A percentile compares a stretch with the other conserved stretches of the same genome.
phyloP scores from a whole-genome alignment of 495 filamentous ascomycete species.

The Podospora pseudopauciseta region DNA sequence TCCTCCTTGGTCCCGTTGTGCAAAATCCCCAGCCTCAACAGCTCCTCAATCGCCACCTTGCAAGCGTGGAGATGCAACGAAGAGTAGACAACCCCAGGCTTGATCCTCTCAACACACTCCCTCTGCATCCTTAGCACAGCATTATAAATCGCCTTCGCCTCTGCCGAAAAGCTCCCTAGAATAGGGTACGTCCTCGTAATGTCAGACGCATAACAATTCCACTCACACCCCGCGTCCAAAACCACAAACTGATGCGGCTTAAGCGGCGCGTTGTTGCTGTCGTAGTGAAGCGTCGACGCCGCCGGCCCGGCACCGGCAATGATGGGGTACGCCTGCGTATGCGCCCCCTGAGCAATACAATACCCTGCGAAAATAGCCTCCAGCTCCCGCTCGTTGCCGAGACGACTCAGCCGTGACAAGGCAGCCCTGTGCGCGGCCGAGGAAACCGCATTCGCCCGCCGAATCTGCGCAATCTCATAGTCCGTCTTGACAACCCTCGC shows the following conservation, averaged over 20 bases:
- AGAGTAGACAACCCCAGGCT: slow-evolving; percentile 62
- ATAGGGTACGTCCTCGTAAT: slow-evolving; percentile 86
- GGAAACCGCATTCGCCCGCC: slow-evolving; percentile 72
- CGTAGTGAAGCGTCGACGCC: slow-evolving; percentile 82
- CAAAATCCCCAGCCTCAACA: slow-evolving; percentile 67
- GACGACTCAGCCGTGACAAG: slow-evolving; percentile 53
- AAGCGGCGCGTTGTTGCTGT: slow-evolving; percentile 68
- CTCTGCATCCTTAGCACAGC: slow-evolving; percentile 81
- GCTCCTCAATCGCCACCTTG: slow-evolving; percentile 63
- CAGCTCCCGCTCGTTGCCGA: slow-evolving; percentile 77
- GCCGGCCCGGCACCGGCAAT: slow-evolving; percentile 79
- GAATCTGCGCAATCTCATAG: slow-evolving; percentile 76
- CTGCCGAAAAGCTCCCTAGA: slow-evolving; percentile 57
- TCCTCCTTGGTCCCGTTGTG: slow-evolving; percentile 56
- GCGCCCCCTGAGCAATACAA: slow-evolving; percentile 67
- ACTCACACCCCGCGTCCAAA: slow-evolving; percentile 84
- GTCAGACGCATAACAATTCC: slow-evolving; percentile 83
- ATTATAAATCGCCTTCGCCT: slow-evolving; percentile 66
- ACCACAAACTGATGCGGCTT: slow-evolving; percentile 65
- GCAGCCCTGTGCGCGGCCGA: slow-evolving; percentile 66
- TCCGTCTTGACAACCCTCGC: slow-evolving; percentile 73
- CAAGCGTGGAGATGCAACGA: slow-evolving; percentile 69
- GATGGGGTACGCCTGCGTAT: slow-evolving; percentile 77
- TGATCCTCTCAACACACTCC: slow-evolving; percentile 64
- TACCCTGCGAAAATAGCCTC: slow-evolving; percentile 69